Percentiles rank a stretch among this genome's conserved stretches.
Evolutionary conservation across 176 grass and related monocot species (phyloP).

Genomic region (Lolium rigidum): DNA sequence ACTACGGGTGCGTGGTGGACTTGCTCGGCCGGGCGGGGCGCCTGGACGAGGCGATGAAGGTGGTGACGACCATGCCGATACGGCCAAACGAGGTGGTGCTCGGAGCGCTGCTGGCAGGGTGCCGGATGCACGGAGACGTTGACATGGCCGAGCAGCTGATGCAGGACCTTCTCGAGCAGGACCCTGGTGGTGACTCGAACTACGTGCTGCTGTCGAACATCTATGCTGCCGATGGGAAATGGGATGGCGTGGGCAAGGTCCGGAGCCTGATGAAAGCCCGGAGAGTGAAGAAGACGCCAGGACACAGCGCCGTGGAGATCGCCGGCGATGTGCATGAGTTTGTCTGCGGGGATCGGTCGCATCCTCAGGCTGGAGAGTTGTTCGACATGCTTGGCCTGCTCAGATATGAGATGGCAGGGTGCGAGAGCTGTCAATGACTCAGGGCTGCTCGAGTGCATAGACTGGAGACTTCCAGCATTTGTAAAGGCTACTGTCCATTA

Average conservation of each 20-base stretch:
- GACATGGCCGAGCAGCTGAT: constrained; percentile 64
- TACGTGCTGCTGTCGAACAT: constrained; percentile 82
- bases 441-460: not conserved
- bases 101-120: constrained; percentile 64
- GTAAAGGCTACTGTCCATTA: not conserved
- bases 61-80: constrained; percentile 58
- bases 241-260: constrained; percentile 59
- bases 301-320: constrained; percentile 64
- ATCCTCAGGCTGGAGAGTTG: constrained; percentile 46
- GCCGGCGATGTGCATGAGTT: constrained; percentile 65
- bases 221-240: constrained; percentile 57
- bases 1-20: constrained; percentile 79
- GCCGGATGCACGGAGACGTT: constrained; percentile 57
- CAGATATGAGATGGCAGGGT: constrained; percentile 40
- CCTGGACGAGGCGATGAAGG: constrained; percentile 53
- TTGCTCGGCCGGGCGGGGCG: constrained; percentile 66
- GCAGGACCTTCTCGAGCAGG: constrained; percentile 61
- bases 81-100: constrained; percentile 77
- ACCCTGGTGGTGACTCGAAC: constrained; percentile 62
- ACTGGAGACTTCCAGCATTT: not conserved
- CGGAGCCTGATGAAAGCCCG: constrained; percentile 58
- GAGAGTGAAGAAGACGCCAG: constrained; percentile 64
- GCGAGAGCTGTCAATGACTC: not conserved
- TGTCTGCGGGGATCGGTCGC: constrained; percentile 52
- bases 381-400: constrained; percentile 57